A percentile compares a stretch with the other conserved stretches of the same genome.
These are phyloP conservation scores for Daldinia grandis DNA, from an alignment of 495 filamentous ascomycete genomes.

Conservation along the genomic window DNA sequence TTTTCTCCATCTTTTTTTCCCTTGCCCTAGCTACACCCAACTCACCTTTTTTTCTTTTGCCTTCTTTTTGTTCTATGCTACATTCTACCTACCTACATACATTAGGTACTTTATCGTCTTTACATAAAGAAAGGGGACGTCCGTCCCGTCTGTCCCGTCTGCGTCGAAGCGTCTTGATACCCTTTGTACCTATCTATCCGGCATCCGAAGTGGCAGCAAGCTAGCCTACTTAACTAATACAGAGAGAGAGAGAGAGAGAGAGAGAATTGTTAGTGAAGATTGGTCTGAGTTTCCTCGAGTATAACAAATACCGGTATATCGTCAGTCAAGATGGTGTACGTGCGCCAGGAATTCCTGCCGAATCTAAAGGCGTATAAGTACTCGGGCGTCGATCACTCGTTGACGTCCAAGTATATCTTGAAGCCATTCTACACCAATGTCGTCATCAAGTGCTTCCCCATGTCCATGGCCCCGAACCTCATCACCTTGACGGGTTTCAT, in stretches of 20 bases:
- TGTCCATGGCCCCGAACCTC: slow-evolving; percentile 87
- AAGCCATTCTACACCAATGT: slow-evolving; percentile 98
- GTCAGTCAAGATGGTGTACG: slow-evolving; percentile 72
- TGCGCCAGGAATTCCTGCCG: slow-evolving; percentile 88
- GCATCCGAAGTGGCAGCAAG: neutral
- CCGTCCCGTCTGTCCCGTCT: neutral
- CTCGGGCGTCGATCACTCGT: slow-evolving; percentile 85
- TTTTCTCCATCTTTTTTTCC: slow-evolving; percentile 17
- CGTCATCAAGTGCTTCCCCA: slow-evolving; percentile 92
- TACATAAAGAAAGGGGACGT: slow-evolving; percentile 10
- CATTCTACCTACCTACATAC: no score
- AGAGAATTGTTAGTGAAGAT: neutral
- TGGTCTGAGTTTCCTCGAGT: neutral
- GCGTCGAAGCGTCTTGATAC: neutral
- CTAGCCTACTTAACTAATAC: neutral
- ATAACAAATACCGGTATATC: neutral
- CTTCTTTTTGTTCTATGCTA: neutral
- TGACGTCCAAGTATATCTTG: slow-evolving; percentile 87
- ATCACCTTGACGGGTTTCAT: slow-evolving; percentile 92
- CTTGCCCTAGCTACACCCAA: neutral
- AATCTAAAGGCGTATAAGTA: slow-evolving; percentile 93
- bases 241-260: no score
- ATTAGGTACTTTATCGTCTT: no score
- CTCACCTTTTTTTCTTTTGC: slow-evolving; percentile 12
- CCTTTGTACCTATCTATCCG: neutral